Conservation (phyloP, 768 basidiomycete species). For the Leccinum subgranulosum region DNA sequence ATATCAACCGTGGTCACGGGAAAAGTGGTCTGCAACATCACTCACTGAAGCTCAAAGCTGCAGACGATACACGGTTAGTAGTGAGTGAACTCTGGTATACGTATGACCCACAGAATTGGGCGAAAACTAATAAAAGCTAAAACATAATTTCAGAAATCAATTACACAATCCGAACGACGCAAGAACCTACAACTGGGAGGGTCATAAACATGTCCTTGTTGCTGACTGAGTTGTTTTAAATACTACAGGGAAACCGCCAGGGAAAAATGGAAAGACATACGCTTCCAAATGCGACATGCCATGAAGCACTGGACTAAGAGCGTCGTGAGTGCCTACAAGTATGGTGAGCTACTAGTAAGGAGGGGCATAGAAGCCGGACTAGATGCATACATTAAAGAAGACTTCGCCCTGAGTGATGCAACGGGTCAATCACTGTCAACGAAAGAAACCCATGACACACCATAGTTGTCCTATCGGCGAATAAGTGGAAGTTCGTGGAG, state of each 20-base stretch:
- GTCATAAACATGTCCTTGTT: conserved; percentile 41
- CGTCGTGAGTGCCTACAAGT: conserved; percentile 37
- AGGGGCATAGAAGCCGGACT: neutral
- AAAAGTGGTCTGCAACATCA: neutral
- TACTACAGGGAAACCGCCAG: neutral
- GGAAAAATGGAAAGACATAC: conserved; percentile 30
- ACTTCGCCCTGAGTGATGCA: conserved; percentile 40
- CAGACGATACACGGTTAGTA: conserved; percentile 4
- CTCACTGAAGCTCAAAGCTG: conserved; percentile 35
- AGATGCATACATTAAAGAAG: conserved; percentile 41
- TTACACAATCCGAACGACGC: neutral
- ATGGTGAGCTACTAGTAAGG: neutral
- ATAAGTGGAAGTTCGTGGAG: neutral
- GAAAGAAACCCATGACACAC: conserved; percentile 11
- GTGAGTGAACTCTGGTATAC: neutral
- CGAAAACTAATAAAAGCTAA: conserved; percentile 31
- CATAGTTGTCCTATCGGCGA: conserved; percentile 16
- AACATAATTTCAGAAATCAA: neutral
- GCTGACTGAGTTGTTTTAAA: conserved; percentile 39
- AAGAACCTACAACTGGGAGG: conserved; percentile 25
- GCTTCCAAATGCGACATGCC: conserved; percentile 44
- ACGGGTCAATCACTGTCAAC: conserved; percentile 3
- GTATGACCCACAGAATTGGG: conserved; percentile 35
- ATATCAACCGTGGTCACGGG: conserved; percentile 2
- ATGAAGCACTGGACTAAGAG: conserved; percentile 56